A percentile compares a stretch with the other conserved stretches of the same genome.
phyloP scores from a whole-genome alignment of 371 early-diverging fungal species.

The Circinella minor region DNA sequence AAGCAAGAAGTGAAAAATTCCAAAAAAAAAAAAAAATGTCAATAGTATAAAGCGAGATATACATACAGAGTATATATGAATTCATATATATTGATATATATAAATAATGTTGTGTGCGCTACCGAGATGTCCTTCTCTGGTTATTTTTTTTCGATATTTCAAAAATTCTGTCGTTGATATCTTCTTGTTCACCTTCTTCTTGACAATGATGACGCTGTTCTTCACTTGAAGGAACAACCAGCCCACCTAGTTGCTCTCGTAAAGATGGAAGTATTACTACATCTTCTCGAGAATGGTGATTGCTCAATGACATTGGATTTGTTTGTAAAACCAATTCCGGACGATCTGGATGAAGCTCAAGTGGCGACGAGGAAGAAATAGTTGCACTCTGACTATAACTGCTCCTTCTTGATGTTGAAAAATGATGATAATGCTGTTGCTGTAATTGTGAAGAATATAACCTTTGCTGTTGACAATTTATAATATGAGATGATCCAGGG shows the following conservation, averaged over 20 bases:
- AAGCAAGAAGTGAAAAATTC: too few relatives aligned
- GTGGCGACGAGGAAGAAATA: not conserved
- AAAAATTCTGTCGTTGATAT: too few relatives aligned
- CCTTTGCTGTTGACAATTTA: too few relatives aligned
- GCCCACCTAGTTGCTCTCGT: slow-evolving; percentile 1
- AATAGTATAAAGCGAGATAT: too few relatives aligned
- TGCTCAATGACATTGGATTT: not conserved
- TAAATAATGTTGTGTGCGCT: not conserved
- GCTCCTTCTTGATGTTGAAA: not conserved
- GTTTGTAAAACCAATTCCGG: slow-evolving; percentile 18
- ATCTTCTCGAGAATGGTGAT: not conserved
- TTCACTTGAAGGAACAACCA: not conserved
- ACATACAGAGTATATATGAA: too few relatives aligned
- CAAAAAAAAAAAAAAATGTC: too few relatives aligned
- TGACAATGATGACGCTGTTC: not conserved
- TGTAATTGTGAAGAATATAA: too few relatives aligned
- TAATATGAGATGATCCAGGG: too few relatives aligned
- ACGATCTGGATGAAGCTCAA: slow-evolving; percentile 17
- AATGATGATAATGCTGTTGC: slow-evolving; percentile 9
- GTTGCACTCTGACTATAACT: not conserved
- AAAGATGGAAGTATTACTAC: slow-evolving; percentile 8
- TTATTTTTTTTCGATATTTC: not conserved
- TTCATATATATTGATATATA: too few relatives aligned
- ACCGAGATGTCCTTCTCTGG: not conserved
- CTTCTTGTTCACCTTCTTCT: too few relatives aligned